A percentile compares a stretch with the other conserved stretches of the same genome.
Evolutionary conservation across 73 alveolate genomes (phyloP).

Genomic region (Stentor coeruleus): DNA sequence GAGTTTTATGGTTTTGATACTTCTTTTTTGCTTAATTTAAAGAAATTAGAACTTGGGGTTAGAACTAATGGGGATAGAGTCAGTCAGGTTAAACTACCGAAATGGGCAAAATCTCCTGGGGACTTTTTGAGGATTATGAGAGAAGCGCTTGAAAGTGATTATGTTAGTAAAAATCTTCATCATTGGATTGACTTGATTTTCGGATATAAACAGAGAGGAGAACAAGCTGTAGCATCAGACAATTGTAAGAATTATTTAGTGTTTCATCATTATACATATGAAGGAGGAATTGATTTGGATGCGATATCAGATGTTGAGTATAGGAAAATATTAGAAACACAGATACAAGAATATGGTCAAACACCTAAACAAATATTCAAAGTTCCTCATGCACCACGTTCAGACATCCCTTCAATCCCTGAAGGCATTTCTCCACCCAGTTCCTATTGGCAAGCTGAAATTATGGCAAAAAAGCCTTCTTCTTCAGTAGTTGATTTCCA

Average conservation of each 20-base stretch:
- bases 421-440: not conserved
- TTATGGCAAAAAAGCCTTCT: not conserved
- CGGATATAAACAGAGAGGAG: conserved; percentile 77
- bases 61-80: conserved; percentile 49
- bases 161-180: conserved; percentile 66
- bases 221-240: conserved; percentile 58
- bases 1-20: conserved; percentile 79
- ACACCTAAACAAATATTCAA: conserved; percentile 87
- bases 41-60: conserved; percentile 80
- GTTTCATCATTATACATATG: conserved; percentile 65
- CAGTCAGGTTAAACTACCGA: conserved; percentile 64
- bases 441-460: not conserved
- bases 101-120: conserved; percentile 46
- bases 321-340: too few species aligned
- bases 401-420: not conserved
- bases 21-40: conserved; percentile 66
- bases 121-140: conserved; percentile 58
- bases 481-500: not conserved
- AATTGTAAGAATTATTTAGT: conserved; percentile 41
- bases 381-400: conserved; percentile 74
- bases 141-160: conserved; percentile 62
- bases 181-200: conserved; percentile 86
- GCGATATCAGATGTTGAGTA: not conserved
- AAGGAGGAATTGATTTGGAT: conserved; percentile 26
- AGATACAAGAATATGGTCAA: conserved; percentile 61